Evolutionary conservation across 2,329 filamentous ascomycete genomes (phyloP).

Genomic region (Zasmidium citrigriseum): DNA sequence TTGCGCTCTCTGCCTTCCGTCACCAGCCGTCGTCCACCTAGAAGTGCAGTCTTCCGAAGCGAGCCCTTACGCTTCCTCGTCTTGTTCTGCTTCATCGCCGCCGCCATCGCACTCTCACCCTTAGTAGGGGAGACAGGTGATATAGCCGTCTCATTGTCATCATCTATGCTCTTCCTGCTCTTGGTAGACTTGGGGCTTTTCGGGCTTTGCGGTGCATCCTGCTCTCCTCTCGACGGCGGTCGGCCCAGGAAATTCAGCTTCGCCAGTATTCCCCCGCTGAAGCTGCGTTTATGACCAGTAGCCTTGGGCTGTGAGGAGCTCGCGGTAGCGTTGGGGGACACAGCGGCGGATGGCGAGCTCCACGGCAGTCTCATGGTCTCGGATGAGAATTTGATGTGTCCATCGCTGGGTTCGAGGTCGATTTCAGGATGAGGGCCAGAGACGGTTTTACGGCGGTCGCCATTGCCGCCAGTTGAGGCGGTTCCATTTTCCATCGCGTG

Average conservation of each 20-base stretch:
- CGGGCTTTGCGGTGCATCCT: slow-evolving; percentile 31
- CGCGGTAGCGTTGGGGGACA: slow-evolving; percentile 20
- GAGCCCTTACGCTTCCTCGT: slow-evolving; percentile 78
- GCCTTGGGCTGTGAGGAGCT: slow-evolving; percentile 12
- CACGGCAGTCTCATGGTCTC: slow-evolving; percentile 30
- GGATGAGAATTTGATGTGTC: slow-evolving; percentile 14
- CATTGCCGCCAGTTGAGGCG: slow-evolving; percentile 32
- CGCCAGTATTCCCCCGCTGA: slow-evolving; percentile 67
- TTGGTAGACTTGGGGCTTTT: slow-evolving; percentile 30
- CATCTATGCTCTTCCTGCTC: slow-evolving; percentile 33
- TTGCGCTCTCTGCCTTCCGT: slow-evolving; percentile 59
- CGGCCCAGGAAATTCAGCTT: slow-evolving; percentile 68
- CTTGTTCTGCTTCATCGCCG: slow-evolving; percentile 35
- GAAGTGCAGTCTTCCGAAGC: slow-evolving; percentile 79
- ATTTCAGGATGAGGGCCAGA: slow-evolving; percentile 20
- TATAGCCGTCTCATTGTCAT: slow-evolving; percentile 31
- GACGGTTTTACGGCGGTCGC: slow-evolving; percentile 25
- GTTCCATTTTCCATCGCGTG: slow-evolving; percentile 30
- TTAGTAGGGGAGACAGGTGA: slow-evolving; percentile 28
- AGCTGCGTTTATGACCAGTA: slow-evolving; percentile 53
- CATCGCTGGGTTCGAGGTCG: slow-evolving; percentile 7
- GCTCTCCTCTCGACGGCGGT: slow-evolving; percentile 24
- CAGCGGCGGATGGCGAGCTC: slow-evolving; percentile 27
- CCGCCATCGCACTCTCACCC: slow-evolving; percentile 25
- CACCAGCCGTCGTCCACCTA: slow-evolving; percentile 67